A percentile compares a stretch with the other conserved stretches of the same genome.
These are phyloP conservation scores for Phaeophleospora eucalypticola DNA, from an alignment of 2,329 filamentous ascomycete genomes.

Conservation along the genomic window DNA sequence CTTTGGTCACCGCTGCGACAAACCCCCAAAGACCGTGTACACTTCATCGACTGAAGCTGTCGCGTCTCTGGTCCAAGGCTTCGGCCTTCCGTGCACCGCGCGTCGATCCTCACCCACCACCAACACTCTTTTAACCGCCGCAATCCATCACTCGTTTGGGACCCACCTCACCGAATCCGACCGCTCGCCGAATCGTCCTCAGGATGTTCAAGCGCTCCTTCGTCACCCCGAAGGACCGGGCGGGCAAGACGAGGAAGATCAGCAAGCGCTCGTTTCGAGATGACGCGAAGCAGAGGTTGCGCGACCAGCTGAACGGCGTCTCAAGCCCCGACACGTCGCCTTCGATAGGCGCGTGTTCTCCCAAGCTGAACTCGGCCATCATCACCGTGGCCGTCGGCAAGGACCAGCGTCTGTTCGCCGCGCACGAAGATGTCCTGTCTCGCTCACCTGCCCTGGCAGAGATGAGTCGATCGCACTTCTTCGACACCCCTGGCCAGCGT, in stretches of 20 bases:
- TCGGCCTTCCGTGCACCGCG: constrained; percentile 53
- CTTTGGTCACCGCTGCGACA: constrained; percentile 33
- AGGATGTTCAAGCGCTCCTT: constrained; percentile 93
- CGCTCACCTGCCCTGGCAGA: constrained; percentile 74
- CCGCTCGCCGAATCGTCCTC: constrained; percentile 22
- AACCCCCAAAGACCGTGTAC: constrained; percentile 23
- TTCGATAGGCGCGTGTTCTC: constrained; percentile 37
- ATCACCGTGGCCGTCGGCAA: constrained; percentile 79
- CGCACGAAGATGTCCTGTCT: constrained; percentile 86
- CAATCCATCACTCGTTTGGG: constrained; percentile 48
- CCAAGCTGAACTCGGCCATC: constrained; percentile 64
- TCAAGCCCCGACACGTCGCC: constrained; percentile 35
- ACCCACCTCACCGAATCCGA: constrained; percentile 13
- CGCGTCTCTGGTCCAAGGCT: constrained; percentile 37
- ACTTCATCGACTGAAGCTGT: constrained; percentile 16
- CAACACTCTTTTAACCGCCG: constrained; percentile 44
- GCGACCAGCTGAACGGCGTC: constrained; percentile 69
- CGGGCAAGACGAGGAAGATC: constrained; percentile 81
- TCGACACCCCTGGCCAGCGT: constrained; percentile 61
- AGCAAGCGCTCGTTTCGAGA: constrained; percentile 72
- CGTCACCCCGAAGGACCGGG: constrained; percentile 73
- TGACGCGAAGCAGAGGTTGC: constrained; percentile 78
- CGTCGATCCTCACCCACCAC: constrained; percentile 45
- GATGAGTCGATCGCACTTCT: constrained; percentile 62
- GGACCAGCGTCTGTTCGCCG: constrained; percentile 87